Evolutionary conservation across 345 rosid species (phyloP).

Genomic region (Eucalyptus guilfoylei): DNA sequence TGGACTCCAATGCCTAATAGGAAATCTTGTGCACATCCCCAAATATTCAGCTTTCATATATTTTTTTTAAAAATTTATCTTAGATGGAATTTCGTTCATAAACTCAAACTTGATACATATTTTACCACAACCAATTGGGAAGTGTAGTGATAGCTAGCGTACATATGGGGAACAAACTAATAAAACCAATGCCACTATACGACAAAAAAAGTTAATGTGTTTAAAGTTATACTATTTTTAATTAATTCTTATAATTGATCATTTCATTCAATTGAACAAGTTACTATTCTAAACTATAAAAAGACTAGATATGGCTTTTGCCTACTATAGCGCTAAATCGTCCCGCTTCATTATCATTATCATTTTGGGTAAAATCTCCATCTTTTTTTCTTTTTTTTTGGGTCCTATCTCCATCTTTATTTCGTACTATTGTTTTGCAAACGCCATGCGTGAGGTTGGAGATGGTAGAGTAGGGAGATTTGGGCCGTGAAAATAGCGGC

Average conservation of each 20-base stretch:
- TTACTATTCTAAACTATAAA: neutral
- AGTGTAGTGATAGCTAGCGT: neutral
- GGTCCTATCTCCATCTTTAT: neutral
- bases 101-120: too few species aligned
- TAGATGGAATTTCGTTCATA: rapidly evolving
- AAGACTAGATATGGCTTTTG: neutral
- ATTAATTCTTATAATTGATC: neutral
- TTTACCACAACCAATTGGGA: too few species aligned
- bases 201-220: neutral
- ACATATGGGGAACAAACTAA: neutral
- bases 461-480: neutral
- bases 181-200: neutral
- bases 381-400: too few species aligned
- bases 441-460: neutral
- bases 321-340: neutral
- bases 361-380: neutral
- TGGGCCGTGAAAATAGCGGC: neutral
- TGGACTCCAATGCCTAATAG: too few species aligned
- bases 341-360: too few species aligned
- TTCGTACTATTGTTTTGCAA: neutral
- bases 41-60: too few species aligned
- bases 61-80: too few species aligned
- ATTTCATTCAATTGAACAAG: neutral
- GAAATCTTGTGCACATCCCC: too few species aligned
- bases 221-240: too few species aligned